phyloP scores from a whole-genome alignment of 1,139 yeast species.

The Suhomyces chickasaworum region DNA sequence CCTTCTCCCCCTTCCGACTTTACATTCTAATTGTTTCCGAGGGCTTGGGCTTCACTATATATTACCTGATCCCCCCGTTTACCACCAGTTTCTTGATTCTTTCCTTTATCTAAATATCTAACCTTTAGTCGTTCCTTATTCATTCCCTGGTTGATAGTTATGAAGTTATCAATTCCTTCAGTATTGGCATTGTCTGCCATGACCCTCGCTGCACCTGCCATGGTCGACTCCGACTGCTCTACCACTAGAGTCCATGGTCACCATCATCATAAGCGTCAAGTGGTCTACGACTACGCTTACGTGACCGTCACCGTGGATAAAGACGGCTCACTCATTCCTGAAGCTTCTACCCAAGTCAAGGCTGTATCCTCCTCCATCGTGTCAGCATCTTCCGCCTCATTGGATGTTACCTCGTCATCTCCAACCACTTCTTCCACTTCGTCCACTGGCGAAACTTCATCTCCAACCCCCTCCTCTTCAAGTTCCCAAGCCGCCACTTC shows the following conservation, averaged over 20 bases:
- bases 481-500: slow-evolving; percentile 26
- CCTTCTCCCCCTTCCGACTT: neutral
- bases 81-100: neutral
- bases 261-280: slow-evolving; percentile 74
- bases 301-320: slow-evolving; percentile 75
- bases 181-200: slow-evolving; percentile 39
- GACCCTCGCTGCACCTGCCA: slow-evolving; percentile 28
- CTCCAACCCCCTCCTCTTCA: slow-evolving; percentile 13
- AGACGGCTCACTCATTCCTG: slow-evolving; percentile 43
- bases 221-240: slow-evolving; percentile 37
- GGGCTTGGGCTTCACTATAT: neutral
- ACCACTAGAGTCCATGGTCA: slow-evolving; percentile 52
- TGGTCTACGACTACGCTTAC: slow-evolving; percentile 80
- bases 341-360: slow-evolving; percentile 3
- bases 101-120: slow-evolving; percentile 11
- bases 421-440: slow-evolving; percentile 9
- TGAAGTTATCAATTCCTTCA: slow-evolving; percentile 36
- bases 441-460: slow-evolving; percentile 12
- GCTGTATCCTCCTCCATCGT: slow-evolving; percentile 8
- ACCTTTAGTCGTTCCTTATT: slow-evolving; percentile 22
- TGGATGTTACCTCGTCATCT: slow-evolving; percentile 13
- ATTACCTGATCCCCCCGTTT: slow-evolving; percentile 2
- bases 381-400: slow-evolving; percentile 4
- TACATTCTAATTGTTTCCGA: neutral
- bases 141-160: slow-evolving; percentile 17